A percentile compares a stretch with the other conserved stretches of the same genome.
These are phyloP conservation scores for Dactylorhiza incarnata DNA, from an alignment of 106 monocot species.

Conservation along the genomic window DNA sequence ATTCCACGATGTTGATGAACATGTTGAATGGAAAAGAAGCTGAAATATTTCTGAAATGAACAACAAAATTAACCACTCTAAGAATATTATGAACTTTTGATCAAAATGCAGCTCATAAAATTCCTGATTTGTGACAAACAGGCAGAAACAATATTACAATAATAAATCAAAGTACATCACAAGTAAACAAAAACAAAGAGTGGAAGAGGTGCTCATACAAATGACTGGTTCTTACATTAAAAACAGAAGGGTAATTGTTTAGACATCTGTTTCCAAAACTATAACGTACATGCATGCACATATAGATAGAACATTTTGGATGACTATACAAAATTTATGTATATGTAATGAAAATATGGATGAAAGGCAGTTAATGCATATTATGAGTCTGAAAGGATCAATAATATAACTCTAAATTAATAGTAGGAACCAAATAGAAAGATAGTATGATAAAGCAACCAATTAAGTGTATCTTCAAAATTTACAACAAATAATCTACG, in stretches of 20 bases:
- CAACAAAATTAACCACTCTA: not conserved
- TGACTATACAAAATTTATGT: not conserved
- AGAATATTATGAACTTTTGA: constrained; percentile 1
- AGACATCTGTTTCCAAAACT: not conserved
- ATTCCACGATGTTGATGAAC: constrained; percentile 63
- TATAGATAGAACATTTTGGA: not conserved
- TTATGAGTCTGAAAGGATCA: not conserved
- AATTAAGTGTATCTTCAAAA: not conserved
- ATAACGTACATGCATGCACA: not conserved
- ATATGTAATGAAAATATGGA: not conserved
- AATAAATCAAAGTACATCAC: not conserved
- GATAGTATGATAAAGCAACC: not conserved
- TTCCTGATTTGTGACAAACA: not conserved
- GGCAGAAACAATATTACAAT: not conserved
- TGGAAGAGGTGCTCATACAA: too few species aligned
- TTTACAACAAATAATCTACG: not conserved
- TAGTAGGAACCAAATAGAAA: not conserved
- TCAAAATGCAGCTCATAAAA: not conserved
- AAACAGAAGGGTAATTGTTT: not conserved
- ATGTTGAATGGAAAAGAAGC: constrained; percentile 51
- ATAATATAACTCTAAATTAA: not conserved
- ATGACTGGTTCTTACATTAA: not conserved
- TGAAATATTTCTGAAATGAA: constrained; percentile 33
- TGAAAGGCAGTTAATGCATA: not conserved
- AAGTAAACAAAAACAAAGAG: not conserved